Evolutionary conservation across 495 filamentous ascomycete genomes (phyloP), one percentile per base, ranked within the genome.

Genomic region (Cenococcum geophilum): DNA sequence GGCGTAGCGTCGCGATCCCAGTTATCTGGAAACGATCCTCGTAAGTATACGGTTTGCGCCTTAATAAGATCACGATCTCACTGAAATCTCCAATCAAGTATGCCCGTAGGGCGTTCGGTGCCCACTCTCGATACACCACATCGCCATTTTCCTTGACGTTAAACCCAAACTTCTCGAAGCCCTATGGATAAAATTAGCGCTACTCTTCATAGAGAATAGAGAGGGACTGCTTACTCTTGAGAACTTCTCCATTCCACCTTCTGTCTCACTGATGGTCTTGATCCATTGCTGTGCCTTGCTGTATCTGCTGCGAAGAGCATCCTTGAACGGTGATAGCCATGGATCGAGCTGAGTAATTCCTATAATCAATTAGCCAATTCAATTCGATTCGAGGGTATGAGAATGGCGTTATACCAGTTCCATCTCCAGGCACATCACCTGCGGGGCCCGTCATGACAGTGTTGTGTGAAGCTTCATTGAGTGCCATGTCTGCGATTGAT

Each of bases 1-100:
- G 84, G 86, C 65, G 91, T 88, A 20, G 89, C 82, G 51, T 83
- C 81, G 65, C 84, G 75, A 70, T 92, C 85, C 95, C 95, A 98
- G 64, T 84, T 85, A 76, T 98, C 91, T 95, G 65, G 10, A 5
- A 45, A 21, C 12, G 4, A 52, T 22, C 49, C 10, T 25, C 6
- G 25, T 52, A 8, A 52, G 49, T 32, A 23, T 16, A 9, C 25
- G 16, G 16, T 25, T 22, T 49, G 18, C 9, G 25, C 1, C 5
- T 25, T 16, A 8, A 8, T 5, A 27, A 23, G 18, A 16, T 5
- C 25, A 1, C 0, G 5, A 16, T 74, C 81, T 54, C 80, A 96
- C 91, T 98, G 78, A 97, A 98, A 60, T 97, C 93, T 57, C 93
- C 93, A 62, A 97, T 87, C n/a, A 98, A 80, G 61, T 86, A 86